Conservation (phyloP, 371 early-diverging fungal genomes). For the Gilbertella persicaria region DNA sequence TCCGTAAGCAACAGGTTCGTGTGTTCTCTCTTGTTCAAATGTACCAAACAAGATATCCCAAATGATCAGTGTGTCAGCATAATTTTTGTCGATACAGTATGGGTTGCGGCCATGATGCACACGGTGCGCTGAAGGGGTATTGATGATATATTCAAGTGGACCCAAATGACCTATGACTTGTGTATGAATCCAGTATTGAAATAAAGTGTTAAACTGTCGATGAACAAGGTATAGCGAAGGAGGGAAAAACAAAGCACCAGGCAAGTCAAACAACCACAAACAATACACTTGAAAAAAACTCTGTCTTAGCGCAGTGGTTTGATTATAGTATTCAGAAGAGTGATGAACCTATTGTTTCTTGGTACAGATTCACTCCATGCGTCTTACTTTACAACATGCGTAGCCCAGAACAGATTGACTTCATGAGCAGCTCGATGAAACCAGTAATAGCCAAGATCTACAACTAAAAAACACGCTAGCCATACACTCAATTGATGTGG, state of each 20-base stretch:
- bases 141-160: constrained; percentile 57
- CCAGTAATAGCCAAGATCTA: constrained; percentile 56
- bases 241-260: constrained; percentile 46
- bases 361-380: background rate
- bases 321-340: constrained; percentile 56
- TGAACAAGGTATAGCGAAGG: constrained; percentile 53
- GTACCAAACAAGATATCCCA: constrained; percentile 65
- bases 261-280: constrained; percentile 36
- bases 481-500: constrained; percentile 44
- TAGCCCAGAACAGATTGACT: constrained; percentile 58
- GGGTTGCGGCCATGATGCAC: constrained; percentile 63
- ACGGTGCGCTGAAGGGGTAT: constrained; percentile 59
- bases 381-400: constrained; percentile 47
- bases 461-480: constrained; percentile 50
- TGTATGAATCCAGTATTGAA: constrained; percentile 55
- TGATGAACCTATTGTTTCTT: constrained; percentile 39
- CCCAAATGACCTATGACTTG: constrained; percentile 37
- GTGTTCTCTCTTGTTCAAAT: constrained; percentile 45
- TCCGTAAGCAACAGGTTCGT: constrained; percentile 56
- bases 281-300: constrained; percentile 46
- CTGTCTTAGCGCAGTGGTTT: constrained; percentile 56
- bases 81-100: constrained; percentile 65
- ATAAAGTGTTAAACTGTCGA: constrained; percentile 51
- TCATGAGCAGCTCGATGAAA: constrained; percentile 62
- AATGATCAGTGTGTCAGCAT: constrained; percentile 59